Evolutionary conservation across 176 grass and related monocot species (phyloP), one percentile per base, ranked within the genome.

Genomic region (Eleusine indica): DNA sequence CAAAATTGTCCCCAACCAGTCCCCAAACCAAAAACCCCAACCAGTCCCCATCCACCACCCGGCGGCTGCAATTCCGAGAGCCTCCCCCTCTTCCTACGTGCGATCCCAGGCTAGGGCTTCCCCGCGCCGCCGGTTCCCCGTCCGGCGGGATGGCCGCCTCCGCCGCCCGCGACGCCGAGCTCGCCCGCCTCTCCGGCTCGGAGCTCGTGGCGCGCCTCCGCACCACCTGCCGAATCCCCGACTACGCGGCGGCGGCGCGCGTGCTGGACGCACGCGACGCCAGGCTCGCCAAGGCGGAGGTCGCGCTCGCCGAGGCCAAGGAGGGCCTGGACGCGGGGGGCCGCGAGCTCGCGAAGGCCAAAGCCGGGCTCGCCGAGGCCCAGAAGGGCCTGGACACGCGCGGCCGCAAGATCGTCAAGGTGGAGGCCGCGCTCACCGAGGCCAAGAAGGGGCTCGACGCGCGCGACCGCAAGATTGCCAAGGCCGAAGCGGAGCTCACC

Each of bases 181-280:
- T 90, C 84, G 80, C 68, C 29, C 19, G 6, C 61, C 88, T 87
- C 68, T 17, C 74, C 1, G 68, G 83, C 19, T 29, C 47, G 3
- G 21, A 79, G 21, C 74, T 90, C 40, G 79, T 87, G 49, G 41
- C 5, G 29, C 22, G 6, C 61, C 88, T 90, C 11, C 8, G 52
- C 68, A 7, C 17, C 32, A 74, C 84, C 74, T 14, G 11, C 79
- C 49, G 42, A 51, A 32, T 30, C 51, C 39, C 49, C 61, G 74
- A 90, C 62, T 90, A 53, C 41, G 68, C 74, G 11, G 84, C 58
- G 42, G 60, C 19, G 5, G 80, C 80, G 74, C 73, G 88, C 41
- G 81, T 90, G 64, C 84, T 90, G 74, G 30, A 0, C n/a, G 67
- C 40, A 29, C 84, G 88, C 79, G 84, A 90, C 68, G n/a, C 15